Base-by-base conservation (phyloP, 1,139 yeast genomes). In the Sugiyamaella sp. region DNA sequence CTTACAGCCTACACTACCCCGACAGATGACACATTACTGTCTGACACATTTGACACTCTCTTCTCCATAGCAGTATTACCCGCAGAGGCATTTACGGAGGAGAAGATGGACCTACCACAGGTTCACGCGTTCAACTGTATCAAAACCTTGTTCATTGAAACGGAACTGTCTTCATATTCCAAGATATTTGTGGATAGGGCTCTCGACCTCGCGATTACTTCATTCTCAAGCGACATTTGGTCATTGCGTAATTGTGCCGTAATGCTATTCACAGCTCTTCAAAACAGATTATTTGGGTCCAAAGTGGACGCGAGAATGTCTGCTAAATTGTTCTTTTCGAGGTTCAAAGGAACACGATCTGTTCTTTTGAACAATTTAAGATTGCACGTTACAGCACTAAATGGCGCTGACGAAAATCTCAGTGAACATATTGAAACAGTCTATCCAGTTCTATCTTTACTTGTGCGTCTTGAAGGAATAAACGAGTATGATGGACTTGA, bases 121-220 rank as follows among this genome's bases (percentile, higher is more conserved):
- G 97, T 91, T 0, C 96, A 91, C 70, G 97, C 97, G 0, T 83
- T 89, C 67, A 93, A 93, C 66, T 86, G 96, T 65, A 80, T 93
- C 55, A 82, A 81, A 59, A 84, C 85, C 5, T 74, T 93, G 1
- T 85, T 90, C 61, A 78, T 78, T 35, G 97, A 91, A 59, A 76
- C 93, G 0, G 75, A 79, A 27, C 72, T 93, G 33, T 74, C 89
- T 0, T 75, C 73, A 2, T 71, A 75, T 1, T 79, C 86, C n/a
- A 69, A 78, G 0, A 68, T 70, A 1, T 83, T 76, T 64, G 76
- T 86, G 8, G 84, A 83, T 55, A 70, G 72, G 12, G 85, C 88
- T 0, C 71, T 91, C 38, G 76, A 76, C 21, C 68, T 89, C 21
- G 76, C 95, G 0, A 74, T 93, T 40, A 62, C 71, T 1, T 78